Evolutionary conservation across 2,329 filamentous ascomycete genomes (phyloP), one percentile per base, ranked within the genome.

Genomic region (Colletotrichum coccodes): DNA sequence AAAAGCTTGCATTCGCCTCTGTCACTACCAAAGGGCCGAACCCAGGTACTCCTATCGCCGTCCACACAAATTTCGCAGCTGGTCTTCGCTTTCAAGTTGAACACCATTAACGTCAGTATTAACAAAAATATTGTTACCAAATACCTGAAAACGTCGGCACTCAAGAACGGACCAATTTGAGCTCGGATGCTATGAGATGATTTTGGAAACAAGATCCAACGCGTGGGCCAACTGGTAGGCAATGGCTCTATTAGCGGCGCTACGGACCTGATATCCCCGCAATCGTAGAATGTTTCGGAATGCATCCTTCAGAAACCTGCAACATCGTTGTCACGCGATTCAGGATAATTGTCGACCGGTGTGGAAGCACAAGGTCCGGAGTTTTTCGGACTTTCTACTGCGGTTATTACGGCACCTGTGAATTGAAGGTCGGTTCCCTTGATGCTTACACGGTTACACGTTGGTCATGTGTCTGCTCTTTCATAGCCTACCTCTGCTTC

Each of bases 401-500:
- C 52, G 73, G 73, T 53, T 68, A 62, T 49, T 73, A 72, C 58
- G 32, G 44, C 32, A 4, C 73, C 9, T 74, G 72, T 60, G 70
- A 73, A 11, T 49, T 56, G 2, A 60, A 73, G n/a, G n/a, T n/a
- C 3, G 69, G 68, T 2, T 73, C 73, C 16, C 53, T 75, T 50
- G 70, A 71, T 32, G 72, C 72, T 26, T 75, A 74, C 56, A 73
- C 73, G 1, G 50, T n/a, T n/a, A n/a, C n/a, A n/a, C 60, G 28
- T 73, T 73, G 38, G 56, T 75, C 14, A 68, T 73, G 65, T 75
- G 71, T 21, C 73, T 73, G 30, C 60, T 74, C 6, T 74, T 73
- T 59, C 73, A 71, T 46, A 68, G 64, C 21, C 57, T 72, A 23
- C 70, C 72, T 3, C 59, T 70, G 5, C 34, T 74, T 21, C 72